Conservation (phyloP, 2,329 filamentous ascomycete genomes). For the Calonectria hawksworthii region DNA sequence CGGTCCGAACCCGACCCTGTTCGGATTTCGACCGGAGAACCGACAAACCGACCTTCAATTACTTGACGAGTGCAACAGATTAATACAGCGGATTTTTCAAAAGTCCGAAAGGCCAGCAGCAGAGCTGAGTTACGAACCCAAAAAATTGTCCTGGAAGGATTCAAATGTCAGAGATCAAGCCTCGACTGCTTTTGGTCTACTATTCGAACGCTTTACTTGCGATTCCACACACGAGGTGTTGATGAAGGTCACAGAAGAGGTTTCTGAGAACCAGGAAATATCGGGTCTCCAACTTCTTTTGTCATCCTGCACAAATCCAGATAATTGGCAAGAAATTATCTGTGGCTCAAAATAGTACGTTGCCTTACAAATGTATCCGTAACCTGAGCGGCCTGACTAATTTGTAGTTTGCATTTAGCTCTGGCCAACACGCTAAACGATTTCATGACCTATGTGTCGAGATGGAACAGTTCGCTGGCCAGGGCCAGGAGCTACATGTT, state of each 20-base stretch:
- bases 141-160: background rate
- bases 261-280: background rate
- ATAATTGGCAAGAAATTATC: background rate
- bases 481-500: background rate
- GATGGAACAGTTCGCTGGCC: background rate
- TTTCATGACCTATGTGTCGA: background rate
- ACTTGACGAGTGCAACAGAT: background rate
- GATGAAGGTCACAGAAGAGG: background rate
- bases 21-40: background rate
- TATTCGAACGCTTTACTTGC: background rate
- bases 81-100: background rate
- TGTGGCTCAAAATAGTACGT: background rate
- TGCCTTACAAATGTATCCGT: too few relatives aligned
- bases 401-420: background rate
- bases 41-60: background rate
- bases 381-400: background rate
- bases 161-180: background rate
- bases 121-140: background rate
- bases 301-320: background rate
- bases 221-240: background rate
- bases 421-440: background rate
- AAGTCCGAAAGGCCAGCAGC: background rate
- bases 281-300: background rate
- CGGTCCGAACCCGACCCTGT: background rate
- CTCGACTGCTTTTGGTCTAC: background rate